phyloP scores from a whole-genome alignment of 225 moss, liverwort and hornwort species.

The Bryum argenteum region DNA sequence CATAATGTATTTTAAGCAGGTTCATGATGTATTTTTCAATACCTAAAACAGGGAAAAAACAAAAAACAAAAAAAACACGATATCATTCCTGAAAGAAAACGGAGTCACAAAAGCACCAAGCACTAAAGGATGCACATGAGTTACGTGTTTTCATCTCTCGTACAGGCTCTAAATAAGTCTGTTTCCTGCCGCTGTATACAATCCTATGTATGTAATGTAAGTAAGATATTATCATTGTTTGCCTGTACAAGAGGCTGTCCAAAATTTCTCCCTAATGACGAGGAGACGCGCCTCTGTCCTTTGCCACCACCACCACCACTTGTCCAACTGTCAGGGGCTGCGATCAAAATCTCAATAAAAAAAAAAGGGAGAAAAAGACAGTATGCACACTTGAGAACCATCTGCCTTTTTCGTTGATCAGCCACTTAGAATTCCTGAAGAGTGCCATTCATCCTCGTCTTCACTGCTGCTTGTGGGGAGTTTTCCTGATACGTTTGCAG shows the following conservation, averaged over 20 bases:
- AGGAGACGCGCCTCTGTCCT: conserved; percentile 24
- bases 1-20: too few relatives aligned
- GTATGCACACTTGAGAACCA: conserved; percentile 5
- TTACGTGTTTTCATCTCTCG: conserved; percentile 21
- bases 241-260: conserved; percentile 44
- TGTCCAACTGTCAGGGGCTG: background rate
- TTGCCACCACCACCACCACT: conserved; percentile 8
- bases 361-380: background rate
- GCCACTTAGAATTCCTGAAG: conserved; percentile 22
- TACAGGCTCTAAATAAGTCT: conserved; percentile 20
- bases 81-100: conserved; percentile 22
- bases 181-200: conserved; percentile 35
- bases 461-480: conserved; percentile 23
- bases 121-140: conserved; percentile 27
- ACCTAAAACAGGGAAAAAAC: too few relatives aligned
- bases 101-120: conserved; percentile 23
- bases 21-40: too few relatives aligned
- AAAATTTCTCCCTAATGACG: conserved; percentile 29
- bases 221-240: conserved; percentile 24
- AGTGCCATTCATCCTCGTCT: conserved; percentile 28
- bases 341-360: conserved; percentile 32
- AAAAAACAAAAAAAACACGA: too few relatives aligned
- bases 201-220: conserved; percentile 15
- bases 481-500: conserved; percentile 30
- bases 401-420: background rate